Percentiles rank a stretch among this genome's conserved stretches.
These are phyloP conservation scores for Cairneyella variabilis DNA, from an alignment of 495 filamentous ascomycete genomes.

Conservation along the genomic window DNA sequence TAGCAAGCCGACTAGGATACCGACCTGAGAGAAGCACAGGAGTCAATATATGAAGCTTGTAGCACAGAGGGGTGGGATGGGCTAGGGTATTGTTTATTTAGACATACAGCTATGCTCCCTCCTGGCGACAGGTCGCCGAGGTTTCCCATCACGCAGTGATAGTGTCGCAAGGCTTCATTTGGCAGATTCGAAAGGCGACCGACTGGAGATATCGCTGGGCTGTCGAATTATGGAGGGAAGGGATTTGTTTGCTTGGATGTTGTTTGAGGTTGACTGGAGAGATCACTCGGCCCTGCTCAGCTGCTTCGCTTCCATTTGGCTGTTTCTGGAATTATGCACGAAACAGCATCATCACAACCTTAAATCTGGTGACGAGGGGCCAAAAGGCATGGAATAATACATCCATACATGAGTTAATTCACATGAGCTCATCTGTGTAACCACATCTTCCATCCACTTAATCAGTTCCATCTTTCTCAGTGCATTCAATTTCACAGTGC, in stretches of 20 bases:
- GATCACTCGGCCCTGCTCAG: neutral
- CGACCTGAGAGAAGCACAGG: slow-evolving; percentile 54
- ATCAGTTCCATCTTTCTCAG: too few relatives aligned
- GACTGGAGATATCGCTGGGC: neutral
- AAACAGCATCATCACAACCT: too few relatives aligned
- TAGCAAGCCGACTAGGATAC: slow-evolving; percentile 85
- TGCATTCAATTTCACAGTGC: too few relatives aligned
- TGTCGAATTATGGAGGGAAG: neutral
- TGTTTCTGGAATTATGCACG: too few relatives aligned
- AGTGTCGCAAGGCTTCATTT: slow-evolving; percentile 23
- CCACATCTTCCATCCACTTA: too few relatives aligned
- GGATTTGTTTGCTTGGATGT: neutral
- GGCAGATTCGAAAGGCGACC: slow-evolving; percentile 9
- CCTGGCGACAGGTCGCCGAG: slow-evolving; percentile 81
- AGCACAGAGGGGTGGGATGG: neutral
- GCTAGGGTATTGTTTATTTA: too few relatives aligned
- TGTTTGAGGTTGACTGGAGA: neutral
- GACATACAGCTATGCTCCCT: slow-evolving; percentile 78
- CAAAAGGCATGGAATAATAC: too few relatives aligned
- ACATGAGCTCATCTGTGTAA: too few relatives aligned
- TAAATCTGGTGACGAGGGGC: too few relatives aligned
- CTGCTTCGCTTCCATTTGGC: neutral
- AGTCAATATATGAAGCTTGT: slow-evolving; percentile 15
- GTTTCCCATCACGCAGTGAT: slow-evolving; percentile 54
- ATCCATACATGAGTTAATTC: too few relatives aligned